phyloP scores from a whole-genome alignment of 257 asterid genomes.

The Rauvolfia tetraphylla region DNA sequence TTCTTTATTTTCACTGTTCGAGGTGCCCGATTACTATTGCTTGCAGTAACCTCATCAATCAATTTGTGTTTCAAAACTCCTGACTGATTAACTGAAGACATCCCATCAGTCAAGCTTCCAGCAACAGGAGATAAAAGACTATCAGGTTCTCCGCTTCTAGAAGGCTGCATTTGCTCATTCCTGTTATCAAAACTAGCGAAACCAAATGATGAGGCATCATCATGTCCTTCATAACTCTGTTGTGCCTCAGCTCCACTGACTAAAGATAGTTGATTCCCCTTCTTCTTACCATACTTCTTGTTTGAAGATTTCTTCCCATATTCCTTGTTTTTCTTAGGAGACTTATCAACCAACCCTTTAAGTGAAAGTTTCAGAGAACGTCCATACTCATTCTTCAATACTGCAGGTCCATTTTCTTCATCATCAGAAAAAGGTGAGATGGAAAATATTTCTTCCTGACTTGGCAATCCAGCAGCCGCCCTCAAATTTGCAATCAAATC shows the following conservation, averaged over 20 bases:
- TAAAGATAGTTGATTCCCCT: conserved; percentile 40
- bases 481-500: conserved; percentile 78
- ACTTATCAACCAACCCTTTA: conserved; percentile 71
- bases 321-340: conserved; percentile 71
- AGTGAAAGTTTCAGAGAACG: conserved; percentile 78
- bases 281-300: conserved; percentile 66
- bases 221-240: conserved; percentile 35
- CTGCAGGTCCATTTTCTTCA: conserved; percentile 60
- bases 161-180: conserved; percentile 36
- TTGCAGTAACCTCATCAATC: conserved; percentile 48
- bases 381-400: conserved; percentile 50
- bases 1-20: conserved; percentile 68
- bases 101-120: conserved; percentile 52
- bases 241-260: conserved; percentile 30
- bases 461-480: conserved; percentile 96
- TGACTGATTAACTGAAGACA: conserved; percentile 39
- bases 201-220: conserved; percentile 30
- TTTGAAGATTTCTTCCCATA: conserved; percentile 61
- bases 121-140: conserved; percentile 44
- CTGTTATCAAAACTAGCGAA: conserved; percentile 33
- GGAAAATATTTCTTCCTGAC: conserved; percentile 78
- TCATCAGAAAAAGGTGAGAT: conserved; percentile 90
- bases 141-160: conserved; percentile 41
- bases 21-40: conserved; percentile 40
- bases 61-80: conserved; percentile 46